Evolutionary conservation across 371 early-diverging fungal species (phyloP).

Genomic region (Mucor mucedo): DNA sequence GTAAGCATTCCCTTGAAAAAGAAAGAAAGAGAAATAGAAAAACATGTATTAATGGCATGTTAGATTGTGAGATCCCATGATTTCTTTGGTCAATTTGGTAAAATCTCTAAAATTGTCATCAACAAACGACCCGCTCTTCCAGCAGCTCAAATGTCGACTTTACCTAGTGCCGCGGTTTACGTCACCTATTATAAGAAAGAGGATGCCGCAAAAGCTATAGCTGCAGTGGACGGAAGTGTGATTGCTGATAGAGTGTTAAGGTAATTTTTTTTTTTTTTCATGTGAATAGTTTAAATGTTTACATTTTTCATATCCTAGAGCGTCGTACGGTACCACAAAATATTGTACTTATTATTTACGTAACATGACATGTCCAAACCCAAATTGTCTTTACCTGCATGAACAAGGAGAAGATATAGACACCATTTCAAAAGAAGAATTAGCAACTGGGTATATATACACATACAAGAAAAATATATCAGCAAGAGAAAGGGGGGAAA

Average conservation of each 20-base stretch:
- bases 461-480: no score
- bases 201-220: slow-evolving; percentile 90
- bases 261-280: slow-evolving; percentile 31
- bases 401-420: slow-evolving; percentile 86
- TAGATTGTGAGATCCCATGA: slow-evolving; percentile 65
- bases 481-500: no score
- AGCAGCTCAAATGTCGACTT: slow-evolving; percentile 35
- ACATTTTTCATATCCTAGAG: slow-evolving; percentile 40
- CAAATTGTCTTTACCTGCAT: slow-evolving; percentile 85
- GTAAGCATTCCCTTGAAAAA: slow-evolving; percentile 39
- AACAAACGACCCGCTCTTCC: slow-evolving; percentile 63
- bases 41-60: neutral
- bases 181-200: slow-evolving; percentile 89
- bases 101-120: slow-evolving; percentile 87
- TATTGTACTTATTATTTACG: slow-evolving; percentile 88
- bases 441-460: slow-evolving; percentile 47
- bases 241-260: slow-evolving; percentile 84
- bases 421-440: slow-evolving; percentile 62
- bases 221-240: slow-evolving; percentile 87
- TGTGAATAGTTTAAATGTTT: slow-evolving; percentile 65
- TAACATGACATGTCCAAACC: slow-evolving; percentile 79
- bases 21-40: neutral
- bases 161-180: slow-evolving; percentile 68
- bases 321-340: slow-evolving; percentile 90
- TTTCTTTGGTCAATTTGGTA: slow-evolving; percentile 96